Evolutionary conservation across 495 filamentous ascomycete genomes (phyloP), one percentile per base, ranked within the genome.

Genomic region (Pyronema omphalodes): DNA sequence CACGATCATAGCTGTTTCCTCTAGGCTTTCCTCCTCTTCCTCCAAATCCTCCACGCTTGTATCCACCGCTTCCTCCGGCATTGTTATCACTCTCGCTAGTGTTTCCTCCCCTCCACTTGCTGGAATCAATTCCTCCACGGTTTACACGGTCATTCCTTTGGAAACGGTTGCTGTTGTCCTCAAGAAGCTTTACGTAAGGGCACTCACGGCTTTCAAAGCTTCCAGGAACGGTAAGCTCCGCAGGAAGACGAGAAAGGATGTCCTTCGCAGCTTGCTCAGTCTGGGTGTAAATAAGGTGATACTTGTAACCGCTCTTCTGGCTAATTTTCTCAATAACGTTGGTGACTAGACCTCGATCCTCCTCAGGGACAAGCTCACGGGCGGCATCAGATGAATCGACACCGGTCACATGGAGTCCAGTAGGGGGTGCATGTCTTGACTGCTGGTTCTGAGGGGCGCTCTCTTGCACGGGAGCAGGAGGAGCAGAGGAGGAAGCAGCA

Each of bases 381-480:
- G 83, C 80, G 17, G 82, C 83, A 23, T 93, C 82, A 52, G 83
- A 82, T 50, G 74, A 81, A 44, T 80, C 80, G 23, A 86, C 76
- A 52, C 84, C 84, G 66, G 80, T 80, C 12, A 96, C 74, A 66
- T 94, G 95, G 2, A 99, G 74, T 17, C 81, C 88, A 55, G 83
- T 82, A 55, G 56, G 37, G 57, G 40, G 14, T 51, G 52, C 19
- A 53, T 44, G 73, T 29, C 23, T 29, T 5, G 23, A 29, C 6
- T 59, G 60, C 48, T 66, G 69, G 29, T 69, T 63, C 33, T 63
- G 60, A 44, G 68, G 67, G 33, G 15, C 69, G 67, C 46, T 74
- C 67, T 58, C 49, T 0, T 60, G 40, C 55, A 43, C 36, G 17
- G 52, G 34, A n/a, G 63, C 17, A 9, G 55, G 18, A 46, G 60